Percentiles rank a stretch among this genome's conserved stretches.
phyloP scores from a whole-genome alignment of 169 alveolate species.

The Eimeria sp. region DNA sequence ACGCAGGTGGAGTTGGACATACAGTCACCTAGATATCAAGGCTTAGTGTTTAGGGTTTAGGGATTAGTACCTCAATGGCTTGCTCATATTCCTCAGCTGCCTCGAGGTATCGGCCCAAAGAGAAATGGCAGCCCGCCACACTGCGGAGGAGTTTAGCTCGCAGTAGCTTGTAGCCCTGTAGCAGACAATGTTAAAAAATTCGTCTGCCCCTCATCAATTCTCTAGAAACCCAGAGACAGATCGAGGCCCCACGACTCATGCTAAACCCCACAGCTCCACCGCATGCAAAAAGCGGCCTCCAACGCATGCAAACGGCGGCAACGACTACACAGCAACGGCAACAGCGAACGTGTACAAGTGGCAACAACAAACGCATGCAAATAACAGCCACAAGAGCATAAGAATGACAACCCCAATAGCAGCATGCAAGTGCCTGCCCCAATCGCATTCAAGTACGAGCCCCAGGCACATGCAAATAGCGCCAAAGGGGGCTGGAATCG shows the following conservation, averaged over 20 bases:
- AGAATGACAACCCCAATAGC: background rate
- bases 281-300: background rate
- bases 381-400: background rate
- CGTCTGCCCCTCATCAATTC: too few relatives aligned
- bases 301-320: background rate
- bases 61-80: slow-evolving; percentile 54
- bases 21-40: background rate
- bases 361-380: background rate
- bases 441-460: too few relatives aligned
- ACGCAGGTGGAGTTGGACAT: background rate
- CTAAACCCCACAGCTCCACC: background rate
- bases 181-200: background rate
- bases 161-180: slow-evolving; percentile 64
- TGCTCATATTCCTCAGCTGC: slow-evolving; percentile 73
- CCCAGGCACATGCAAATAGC: background rate
- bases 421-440: background rate
- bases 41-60: background rate
- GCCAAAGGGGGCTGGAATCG: too few relatives aligned
- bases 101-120: slow-evolving; percentile 23
- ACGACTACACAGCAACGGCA: background rate
- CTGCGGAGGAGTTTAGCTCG: slow-evolving; percentile 52
- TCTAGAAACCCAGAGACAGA: too few relatives aligned
- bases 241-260: background rate
- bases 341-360: background rate
- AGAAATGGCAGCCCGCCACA: slow-evolving; percentile 45